These are phyloP conservation scores for Solanum chiquidenum DNA, from an alignment of 257 asterid species.

Conservation along the genomic window DNA sequence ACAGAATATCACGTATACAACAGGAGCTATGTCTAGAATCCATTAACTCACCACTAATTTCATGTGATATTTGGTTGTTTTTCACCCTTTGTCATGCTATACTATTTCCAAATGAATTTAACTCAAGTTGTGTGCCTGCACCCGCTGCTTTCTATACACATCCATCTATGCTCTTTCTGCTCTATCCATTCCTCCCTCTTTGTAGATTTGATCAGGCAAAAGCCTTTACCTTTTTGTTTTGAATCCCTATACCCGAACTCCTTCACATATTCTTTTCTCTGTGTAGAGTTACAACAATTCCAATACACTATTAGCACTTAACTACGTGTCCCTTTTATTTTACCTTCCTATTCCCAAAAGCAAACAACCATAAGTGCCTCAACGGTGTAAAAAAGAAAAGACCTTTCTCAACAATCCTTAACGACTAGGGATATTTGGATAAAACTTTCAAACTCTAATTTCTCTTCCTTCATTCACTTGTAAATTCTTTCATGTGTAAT, in stretches of 20 bases:
- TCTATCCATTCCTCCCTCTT: neutral
- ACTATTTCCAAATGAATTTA: neutral
- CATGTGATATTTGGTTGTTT: neutral
- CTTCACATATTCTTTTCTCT: neutral
- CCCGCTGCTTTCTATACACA: neutral
- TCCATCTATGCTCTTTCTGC: neutral
- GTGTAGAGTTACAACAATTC: neutral
- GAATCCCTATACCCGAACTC: neutral
- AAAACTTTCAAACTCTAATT: neutral
- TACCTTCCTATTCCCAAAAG: neutral
- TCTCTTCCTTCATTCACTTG: neutral
- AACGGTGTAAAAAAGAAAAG: neutral
- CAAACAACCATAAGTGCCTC: neutral
- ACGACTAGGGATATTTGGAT: neutral
- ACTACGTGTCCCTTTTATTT: neutral
- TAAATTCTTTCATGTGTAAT: neutral
- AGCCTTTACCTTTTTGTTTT: neutral
- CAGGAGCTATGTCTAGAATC: neutral
- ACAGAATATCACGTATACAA: neutral
- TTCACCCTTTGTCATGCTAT: neutral
- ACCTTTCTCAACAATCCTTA: neutral
- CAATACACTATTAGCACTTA: neutral
- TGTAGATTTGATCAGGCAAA: neutral
- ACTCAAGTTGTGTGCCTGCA: neutral
- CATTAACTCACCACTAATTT: neutral